phyloP scores from a whole-genome alignment of 2,329 filamentous ascomycete genomes.

The Colletotrichum lupini region DNA sequence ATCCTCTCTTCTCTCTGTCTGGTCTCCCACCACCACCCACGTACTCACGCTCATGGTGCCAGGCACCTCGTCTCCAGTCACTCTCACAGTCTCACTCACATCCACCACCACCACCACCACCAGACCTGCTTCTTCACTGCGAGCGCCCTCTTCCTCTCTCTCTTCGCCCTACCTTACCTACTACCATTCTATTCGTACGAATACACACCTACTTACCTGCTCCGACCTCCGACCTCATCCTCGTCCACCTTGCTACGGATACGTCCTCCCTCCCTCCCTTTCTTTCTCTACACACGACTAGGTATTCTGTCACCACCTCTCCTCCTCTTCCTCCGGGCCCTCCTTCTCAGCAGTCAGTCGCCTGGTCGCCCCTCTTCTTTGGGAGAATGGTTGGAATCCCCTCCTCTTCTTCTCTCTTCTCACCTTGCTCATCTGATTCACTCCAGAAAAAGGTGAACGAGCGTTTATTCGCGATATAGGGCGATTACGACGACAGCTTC shows the following conservation, averaged over 20 bases:
- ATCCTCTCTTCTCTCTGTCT: constrained; percentile 36
- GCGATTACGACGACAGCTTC: neutral
- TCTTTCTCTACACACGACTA: neutral
- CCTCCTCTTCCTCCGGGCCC: neutral
- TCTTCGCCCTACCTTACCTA: neutral
- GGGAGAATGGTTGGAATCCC: neutral
- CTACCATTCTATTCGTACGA: neutral
- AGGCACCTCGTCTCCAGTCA: constrained; percentile 13
- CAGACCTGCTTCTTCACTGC: constrained; percentile 9
- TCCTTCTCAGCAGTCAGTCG: neutral
- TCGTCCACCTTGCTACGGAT: neutral
- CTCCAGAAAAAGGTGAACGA: neutral
- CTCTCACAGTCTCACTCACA: constrained; percentile 6
- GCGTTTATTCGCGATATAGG: neutral
- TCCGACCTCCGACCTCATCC: neutral
- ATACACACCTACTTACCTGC: neutral
- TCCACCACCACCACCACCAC: constrained; percentile 6
- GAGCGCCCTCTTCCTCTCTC: constrained; percentile 7
- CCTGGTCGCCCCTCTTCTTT: neutral
- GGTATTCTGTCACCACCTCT: neutral
- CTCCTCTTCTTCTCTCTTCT: neutral
- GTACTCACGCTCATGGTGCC: neutral
- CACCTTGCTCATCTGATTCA: neutral
- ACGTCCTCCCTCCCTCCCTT: neutral
- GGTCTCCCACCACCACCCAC: neutral